Evolutionary conservation across 179 eudicot species (phyloP), one percentile per base, ranked within the genome.

Genomic region (Carnegiea gigantea): DNA sequence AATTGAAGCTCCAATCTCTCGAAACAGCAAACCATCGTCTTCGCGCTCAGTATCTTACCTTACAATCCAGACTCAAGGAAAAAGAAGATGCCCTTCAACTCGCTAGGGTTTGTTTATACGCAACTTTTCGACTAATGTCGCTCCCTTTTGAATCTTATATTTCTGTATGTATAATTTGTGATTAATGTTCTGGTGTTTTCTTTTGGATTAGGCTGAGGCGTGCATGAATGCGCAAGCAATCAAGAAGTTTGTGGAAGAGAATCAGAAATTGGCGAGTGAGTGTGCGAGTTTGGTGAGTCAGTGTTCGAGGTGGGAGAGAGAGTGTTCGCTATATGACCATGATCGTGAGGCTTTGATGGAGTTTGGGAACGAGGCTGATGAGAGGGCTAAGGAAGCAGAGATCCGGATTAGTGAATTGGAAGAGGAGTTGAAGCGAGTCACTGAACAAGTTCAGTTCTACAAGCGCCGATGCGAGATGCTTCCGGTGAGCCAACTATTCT

Each of bases 271-370:
- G 86, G 98, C 94, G 1, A 68, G 6, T 77, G 94, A 91, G 79
- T 94, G 97, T 73, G 70, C 88, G 73, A 83, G 75, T 80, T 86
- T 95, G 83, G 86, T 91, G 85, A 81, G 54, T 48, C 89, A 90
- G 83, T 85, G 92, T 79, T 54, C 80, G 59, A 92, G 80, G 65
- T 91, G 86, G 91, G 96, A 95, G 91, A 86, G 82, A 54, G 97
- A 92, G 87, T 91, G 97, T 75, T 74, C 92, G 6, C 85, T 95
- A 38, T 95, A 94, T 44, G 97, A 94, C 73, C 89, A 79, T 0
- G 99, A 96, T 73, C 85, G 96, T 0, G 96, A 94, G 77, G 96
- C 89, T 11, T 83, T 96, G 81, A 90, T 94, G 97, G 97, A 94
- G 83, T 96, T 94, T 44, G 97, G 93, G 13, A 91, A 96, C 71